A percentile compares a stretch with the other conserved stretches of the same genome.
phyloP scores from a whole-genome alignment of 176 grass and related monocot genomes.

The Microstegium vimineum region DNA sequence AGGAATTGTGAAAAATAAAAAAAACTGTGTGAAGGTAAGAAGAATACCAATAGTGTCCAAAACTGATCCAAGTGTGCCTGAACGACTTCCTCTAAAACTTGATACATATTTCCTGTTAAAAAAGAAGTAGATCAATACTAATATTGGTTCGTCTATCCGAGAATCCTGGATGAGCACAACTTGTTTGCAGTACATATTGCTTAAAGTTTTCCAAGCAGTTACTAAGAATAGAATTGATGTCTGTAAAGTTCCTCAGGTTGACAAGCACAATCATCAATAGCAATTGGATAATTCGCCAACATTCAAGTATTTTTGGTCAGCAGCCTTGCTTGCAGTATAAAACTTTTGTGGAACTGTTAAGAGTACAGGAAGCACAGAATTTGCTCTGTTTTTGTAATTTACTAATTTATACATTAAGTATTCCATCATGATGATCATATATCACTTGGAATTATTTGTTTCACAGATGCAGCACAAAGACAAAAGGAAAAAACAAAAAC shows the following conservation, averaged over 20 bases:
- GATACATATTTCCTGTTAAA: conserved; percentile 76
- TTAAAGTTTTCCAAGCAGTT: conserved; percentile 18
- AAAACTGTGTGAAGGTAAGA: conserved; percentile 6
- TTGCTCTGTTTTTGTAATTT: not conserved
- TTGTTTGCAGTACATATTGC: conserved; percentile 20
- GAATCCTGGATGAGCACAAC: not conserved
- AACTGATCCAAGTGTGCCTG: conserved; percentile 59
- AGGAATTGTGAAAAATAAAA: not conserved
- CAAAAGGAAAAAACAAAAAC: not conserved
- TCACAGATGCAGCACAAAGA: conserved; percentile 16
- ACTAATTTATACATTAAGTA: conserved; percentile 10
- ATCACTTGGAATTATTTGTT: conserved; percentile 2
- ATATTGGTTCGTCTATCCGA: too few relatives aligned
- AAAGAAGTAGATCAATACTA: not conserved
- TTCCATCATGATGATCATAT: not conserved
- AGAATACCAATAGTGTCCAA: conserved; percentile 72
- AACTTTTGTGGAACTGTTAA: not conserved
- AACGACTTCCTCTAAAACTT: conserved; percentile 73
- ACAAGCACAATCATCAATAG: not conserved
- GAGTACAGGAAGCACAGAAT: not conserved
- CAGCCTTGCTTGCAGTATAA: not conserved
- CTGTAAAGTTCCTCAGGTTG: not conserved
- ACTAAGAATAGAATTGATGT: not conserved
- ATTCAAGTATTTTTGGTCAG: conserved; percentile 11
- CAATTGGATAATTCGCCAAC: not conserved